Evolutionary conservation across 208 protist genomes (phyloP).

Genomic region (Entamoeba invadens): DNA sequence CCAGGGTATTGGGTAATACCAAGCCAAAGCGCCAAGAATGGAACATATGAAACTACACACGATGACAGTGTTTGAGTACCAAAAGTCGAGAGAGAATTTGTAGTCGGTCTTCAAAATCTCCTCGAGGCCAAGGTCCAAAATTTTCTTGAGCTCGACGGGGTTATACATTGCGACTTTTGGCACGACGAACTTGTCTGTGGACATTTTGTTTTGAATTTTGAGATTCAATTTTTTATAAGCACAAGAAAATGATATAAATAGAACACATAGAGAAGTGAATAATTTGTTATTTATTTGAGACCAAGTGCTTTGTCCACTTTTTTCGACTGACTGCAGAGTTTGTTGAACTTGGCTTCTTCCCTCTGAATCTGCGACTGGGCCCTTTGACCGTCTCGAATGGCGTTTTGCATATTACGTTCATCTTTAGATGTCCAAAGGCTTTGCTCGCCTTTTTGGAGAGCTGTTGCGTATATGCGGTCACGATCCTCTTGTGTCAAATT

Average conservation of each 20-base stretch:
- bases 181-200: neutral
- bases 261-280: no score
- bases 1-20: neutral
- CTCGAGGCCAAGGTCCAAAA: neutral
- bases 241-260: no score
- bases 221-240: no score
- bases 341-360: neutral
- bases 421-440: neutral
- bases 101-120: neutral
- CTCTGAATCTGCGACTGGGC: neutral
- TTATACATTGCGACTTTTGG: neutral
- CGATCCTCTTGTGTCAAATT: neutral
- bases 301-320: neutral
- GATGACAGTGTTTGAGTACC: neutral
- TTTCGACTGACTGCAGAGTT: neutral
- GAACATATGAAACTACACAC: neutral
- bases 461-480: neutral
- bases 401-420: neutral
- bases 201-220: no score
- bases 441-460: neutral
- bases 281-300: neutral
- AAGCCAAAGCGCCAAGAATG: neutral
- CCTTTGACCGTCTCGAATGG: neutral
- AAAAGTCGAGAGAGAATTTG: neutral
- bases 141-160: neutral